These are phyloP conservation scores for Alternaria rosae DNA, from an alignment of 2,329 filamentous ascomycete species.

Conservation along the genomic window DNA sequence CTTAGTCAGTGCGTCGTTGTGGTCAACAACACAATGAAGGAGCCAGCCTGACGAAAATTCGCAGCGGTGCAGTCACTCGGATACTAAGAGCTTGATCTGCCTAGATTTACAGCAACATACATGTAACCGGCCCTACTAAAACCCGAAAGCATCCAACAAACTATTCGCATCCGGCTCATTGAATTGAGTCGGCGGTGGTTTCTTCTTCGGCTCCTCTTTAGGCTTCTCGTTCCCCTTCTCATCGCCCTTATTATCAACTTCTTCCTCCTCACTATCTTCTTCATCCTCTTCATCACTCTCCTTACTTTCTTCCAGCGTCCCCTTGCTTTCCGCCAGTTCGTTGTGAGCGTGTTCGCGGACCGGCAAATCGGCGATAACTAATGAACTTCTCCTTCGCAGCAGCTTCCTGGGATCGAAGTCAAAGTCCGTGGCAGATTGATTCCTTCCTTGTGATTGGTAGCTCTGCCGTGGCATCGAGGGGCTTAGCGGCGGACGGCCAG, in stretches of 20 bases:
- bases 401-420: slow-evolving; percentile 70
- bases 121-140: slow-evolving; percentile 62
- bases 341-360: slow-evolving; percentile 32
- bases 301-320: slow-evolving; percentile 28
- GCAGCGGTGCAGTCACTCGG: too few relatives aligned
- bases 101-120: too few relatives aligned
- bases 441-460: slow-evolving; percentile 26
- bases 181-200: slow-evolving; percentile 77
- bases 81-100: too few relatives aligned
- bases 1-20: background rate
- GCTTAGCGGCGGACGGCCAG: slow-evolving; percentile 31
- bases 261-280: slow-evolving; percentile 51
- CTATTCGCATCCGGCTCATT: slow-evolving; percentile 91
- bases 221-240: slow-evolving; percentile 44
- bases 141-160: slow-evolving; percentile 90
- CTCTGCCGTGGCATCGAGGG: slow-evolving; percentile 37
- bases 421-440: slow-evolving; percentile 37
- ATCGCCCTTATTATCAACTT: slow-evolving; percentile 30
- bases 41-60: too few relatives aligned
- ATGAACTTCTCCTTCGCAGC: slow-evolving; percentile 73
- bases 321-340: slow-evolving; percentile 24
- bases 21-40: too few relatives aligned
- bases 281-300: slow-evolving; percentile 43
- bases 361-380: slow-evolving; percentile 80
- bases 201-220: slow-evolving; percentile 52